These are phyloP conservation scores for Lagenidium giganteum DNA, from an alignment of 352 stramenopile species.

Conservation along the genomic window DNA sequence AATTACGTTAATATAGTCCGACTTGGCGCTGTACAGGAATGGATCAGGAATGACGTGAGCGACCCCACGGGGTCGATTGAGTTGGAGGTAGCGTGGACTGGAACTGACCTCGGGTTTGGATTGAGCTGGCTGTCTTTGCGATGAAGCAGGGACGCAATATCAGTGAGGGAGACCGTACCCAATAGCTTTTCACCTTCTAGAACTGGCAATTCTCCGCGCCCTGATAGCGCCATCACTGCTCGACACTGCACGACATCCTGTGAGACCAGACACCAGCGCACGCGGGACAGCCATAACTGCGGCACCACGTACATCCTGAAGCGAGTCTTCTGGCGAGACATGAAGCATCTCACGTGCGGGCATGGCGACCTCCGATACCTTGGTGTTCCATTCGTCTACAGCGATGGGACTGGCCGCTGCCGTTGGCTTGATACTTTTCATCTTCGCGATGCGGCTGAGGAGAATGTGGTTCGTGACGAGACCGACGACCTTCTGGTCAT, in stretches of 20 bases:
- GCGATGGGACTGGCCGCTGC: neutral
- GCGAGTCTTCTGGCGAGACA: constrained; percentile 65
- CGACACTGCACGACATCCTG: constrained; percentile 44
- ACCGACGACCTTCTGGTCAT: constrained; percentile 62
- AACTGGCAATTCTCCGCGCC: constrained; percentile 60
- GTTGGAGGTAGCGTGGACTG: too few species aligned
- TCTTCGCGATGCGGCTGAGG: constrained; percentile 53
- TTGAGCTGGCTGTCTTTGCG: constrained; percentile 49
- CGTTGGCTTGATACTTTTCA: constrained; percentile 26
- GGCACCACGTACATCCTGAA: constrained; percentile 50
- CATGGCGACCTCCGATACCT: constrained; percentile 62
- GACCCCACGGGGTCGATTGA: too few species aligned
- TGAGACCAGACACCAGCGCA: neutral
- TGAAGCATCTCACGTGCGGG: constrained; percentile 68
- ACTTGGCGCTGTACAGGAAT: constrained; percentile 75
- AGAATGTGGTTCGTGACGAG: constrained; percentile 75
- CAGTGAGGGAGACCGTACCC: constrained; percentile 73
- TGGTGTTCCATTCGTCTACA: constrained; percentile 44
- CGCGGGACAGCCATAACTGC: neutral
- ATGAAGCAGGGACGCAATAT: constrained; percentile 73
- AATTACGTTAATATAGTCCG: constrained; percentile 87
- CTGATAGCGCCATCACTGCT: constrained; percentile 71
- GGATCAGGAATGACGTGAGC: too few species aligned
- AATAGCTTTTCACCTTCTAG: constrained; percentile 62
- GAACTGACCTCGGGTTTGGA: constrained; percentile 33